Percentiles rank a stretch among this genome's conserved stretches.
Conservation (phyloP, 2,329 filamentous ascomycete species). For the Colletotrichum viniferum region DNA sequence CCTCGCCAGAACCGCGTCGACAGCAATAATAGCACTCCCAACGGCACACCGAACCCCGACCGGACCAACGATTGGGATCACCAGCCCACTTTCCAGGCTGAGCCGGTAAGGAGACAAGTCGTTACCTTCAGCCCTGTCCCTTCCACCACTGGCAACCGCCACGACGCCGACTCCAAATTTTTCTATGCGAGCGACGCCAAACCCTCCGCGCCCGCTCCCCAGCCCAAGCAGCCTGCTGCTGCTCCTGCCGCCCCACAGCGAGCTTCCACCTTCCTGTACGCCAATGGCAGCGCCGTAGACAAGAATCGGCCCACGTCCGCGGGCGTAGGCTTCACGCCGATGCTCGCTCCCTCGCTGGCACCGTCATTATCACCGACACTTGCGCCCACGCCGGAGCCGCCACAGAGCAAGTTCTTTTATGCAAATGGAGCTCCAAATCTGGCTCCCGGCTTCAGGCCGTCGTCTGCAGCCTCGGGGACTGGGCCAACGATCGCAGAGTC, state of each 20-base stretch:
- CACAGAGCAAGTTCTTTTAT: slow-evolving; percentile 74
- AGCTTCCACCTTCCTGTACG: slow-evolving; percentile 60
- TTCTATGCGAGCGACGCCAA: slow-evolving; percentile 88
- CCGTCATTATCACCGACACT: slow-evolving; percentile 38
- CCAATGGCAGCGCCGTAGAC: slow-evolving; percentile 52
- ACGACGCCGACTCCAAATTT: slow-evolving; percentile 70
- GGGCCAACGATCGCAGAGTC: slow-evolving; percentile 51
- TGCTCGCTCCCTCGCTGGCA: slow-evolving; percentile 27
- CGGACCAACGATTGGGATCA: slow-evolving; percentile 49
- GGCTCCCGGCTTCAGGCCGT: slow-evolving; percentile 38
- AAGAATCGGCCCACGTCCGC: slow-evolving; percentile 34
- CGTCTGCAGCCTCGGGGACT: slow-evolving; percentile 40
- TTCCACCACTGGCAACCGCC: slow-evolving; percentile 31
- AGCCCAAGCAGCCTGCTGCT: slow-evolving; percentile 10
- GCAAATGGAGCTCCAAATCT: slow-evolving; percentile 68
- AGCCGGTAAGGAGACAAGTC: slow-evolving; percentile 27
- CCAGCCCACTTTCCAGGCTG: slow-evolving; percentile 34
- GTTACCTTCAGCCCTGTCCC: slow-evolving; percentile 45
- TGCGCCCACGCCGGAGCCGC: slow-evolving; percentile 39
- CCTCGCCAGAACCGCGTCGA: slow-evolving; percentile 74
- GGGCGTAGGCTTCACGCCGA: slow-evolving; percentile 20
- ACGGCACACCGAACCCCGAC: slow-evolving; percentile 58
- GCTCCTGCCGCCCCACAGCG: slow-evolving; percentile 45
- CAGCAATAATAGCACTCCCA: slow-evolving; percentile 71
- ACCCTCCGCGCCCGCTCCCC: slow-evolving; percentile 6